These are phyloP conservation scores for Xerocomus brunneocitrinus DNA, from an alignment of 768 basidiomycete species.

Conservation along the genomic window DNA sequence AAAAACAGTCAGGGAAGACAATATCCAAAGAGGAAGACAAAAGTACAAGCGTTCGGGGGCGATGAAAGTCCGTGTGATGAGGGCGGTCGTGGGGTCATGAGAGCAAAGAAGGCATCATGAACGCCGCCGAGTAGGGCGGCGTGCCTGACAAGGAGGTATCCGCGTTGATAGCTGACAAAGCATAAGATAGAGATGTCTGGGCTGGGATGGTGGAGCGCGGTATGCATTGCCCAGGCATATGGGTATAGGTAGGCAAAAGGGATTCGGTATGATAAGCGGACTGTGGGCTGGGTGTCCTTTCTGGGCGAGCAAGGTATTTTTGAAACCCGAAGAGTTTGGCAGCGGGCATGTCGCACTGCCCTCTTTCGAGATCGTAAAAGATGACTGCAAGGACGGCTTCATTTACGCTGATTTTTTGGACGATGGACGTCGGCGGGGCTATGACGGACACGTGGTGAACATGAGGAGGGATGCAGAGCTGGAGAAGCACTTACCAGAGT, in stretches of 20 bases:
- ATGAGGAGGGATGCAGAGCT: conserved; percentile 18
- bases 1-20: conserved; percentile 25
- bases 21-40: conserved; percentile 24
- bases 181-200: conserved; percentile 41
- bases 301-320: conserved; percentile 32
- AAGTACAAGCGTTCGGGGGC: conserved; percentile 21
- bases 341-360: conserved; percentile 48
- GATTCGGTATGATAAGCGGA: conserved; percentile 28
- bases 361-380: conserved; percentile 65
- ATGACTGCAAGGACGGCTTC: conserved; percentile 57
- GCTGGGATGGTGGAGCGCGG: conserved; percentile 28
- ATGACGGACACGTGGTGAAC: conserved; percentile 29
- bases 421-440: conserved; percentile 54
- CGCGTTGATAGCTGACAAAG: conserved; percentile 37
- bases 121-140: conserved; percentile 27
- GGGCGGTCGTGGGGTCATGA: conserved; percentile 30
- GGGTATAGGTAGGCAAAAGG: conserved; percentile 29
- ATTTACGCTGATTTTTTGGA: conserved; percentile 68
- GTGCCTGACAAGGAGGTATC: conserved; percentile 18
- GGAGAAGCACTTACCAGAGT: conserved; percentile 47
- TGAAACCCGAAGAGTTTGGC: conserved; percentile 56
- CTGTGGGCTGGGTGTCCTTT: conserved; percentile 26
- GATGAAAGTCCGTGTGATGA: conserved; percentile 17
- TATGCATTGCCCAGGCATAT: conserved; percentile 33
- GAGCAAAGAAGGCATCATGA: conserved; percentile 31